These are phyloP conservation scores for Olyra latifolia DNA, from an alignment of 176 grass and related monocot genomes.

Conservation along the genomic window DNA sequence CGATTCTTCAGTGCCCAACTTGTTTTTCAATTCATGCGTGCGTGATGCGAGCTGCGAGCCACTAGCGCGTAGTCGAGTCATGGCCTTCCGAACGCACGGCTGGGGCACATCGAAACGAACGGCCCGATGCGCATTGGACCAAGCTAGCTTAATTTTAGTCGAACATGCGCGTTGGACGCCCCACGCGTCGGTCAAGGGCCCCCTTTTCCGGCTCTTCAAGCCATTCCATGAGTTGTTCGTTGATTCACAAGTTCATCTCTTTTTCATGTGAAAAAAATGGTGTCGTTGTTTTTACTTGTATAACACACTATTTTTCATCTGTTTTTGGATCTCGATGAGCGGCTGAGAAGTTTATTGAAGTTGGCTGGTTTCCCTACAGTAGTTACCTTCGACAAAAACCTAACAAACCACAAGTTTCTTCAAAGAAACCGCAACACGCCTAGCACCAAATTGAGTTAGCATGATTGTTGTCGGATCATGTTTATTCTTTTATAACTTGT, in stretches of 20 bases:
- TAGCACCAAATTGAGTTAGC: constrained; percentile 62
- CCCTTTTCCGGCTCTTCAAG: constrained; percentile 81
- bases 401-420: constrained; percentile 68
- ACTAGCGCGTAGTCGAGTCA: too few species aligned
- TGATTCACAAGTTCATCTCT: constrained; percentile 57
- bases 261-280: not conserved
- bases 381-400: constrained; percentile 59
- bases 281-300: not conserved
- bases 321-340: constrained; percentile 65
- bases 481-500: constrained; percentile 14
- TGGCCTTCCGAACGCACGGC: too few species aligned
- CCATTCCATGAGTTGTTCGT: constrained; percentile 90
- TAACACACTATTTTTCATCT: constrained; percentile 1
- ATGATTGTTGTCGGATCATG: constrained; percentile 5
- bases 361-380: constrained; percentile 71
- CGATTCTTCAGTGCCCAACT: too few species aligned
- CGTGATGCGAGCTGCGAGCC: too few species aligned
- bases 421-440: constrained; percentile 63
- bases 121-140: too few species aligned
- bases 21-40: not conserved
- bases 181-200: constrained; percentile 37
- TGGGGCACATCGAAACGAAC: too few species aligned
- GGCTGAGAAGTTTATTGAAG: constrained; percentile 76
- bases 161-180: too few species aligned
- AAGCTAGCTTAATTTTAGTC: too few species aligned